These are phyloP conservation scores for Saksenaea oblongispora DNA, from an alignment of 371 early-diverging fungal species.

Conservation along the genomic window DNA sequence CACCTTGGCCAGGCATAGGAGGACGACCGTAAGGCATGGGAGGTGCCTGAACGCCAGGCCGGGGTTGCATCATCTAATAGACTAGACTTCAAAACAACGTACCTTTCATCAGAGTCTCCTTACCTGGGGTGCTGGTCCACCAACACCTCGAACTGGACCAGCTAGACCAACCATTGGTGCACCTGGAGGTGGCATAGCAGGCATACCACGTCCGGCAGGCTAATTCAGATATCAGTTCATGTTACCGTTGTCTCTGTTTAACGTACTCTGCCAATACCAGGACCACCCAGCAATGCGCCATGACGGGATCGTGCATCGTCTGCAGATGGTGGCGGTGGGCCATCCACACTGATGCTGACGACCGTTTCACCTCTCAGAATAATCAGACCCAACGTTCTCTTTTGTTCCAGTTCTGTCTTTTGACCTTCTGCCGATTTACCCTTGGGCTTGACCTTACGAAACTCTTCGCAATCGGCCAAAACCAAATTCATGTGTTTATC, in stretches of 20 bases:
- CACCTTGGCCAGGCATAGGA: slow-evolving; percentile 35
- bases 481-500: slow-evolving; percentile 98
- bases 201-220: slow-evolving; percentile 88
- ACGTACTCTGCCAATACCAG: slow-evolving; percentile 63
- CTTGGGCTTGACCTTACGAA: slow-evolving; percentile 78
- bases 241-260: not conserved
- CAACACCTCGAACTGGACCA: slow-evolving; percentile 91
- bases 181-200: slow-evolving; percentile 66
- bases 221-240: slow-evolving; percentile 20
- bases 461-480: slow-evolving; percentile 93
- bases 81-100: slow-evolving; percentile 5
- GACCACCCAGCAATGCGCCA: slow-evolving; percentile 56
- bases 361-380: slow-evolving; percentile 91
- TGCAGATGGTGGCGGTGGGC: slow-evolving; percentile 78
- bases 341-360: slow-evolving; percentile 86
- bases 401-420: slow-evolving; percentile 58
- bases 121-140: slow-evolving; percentile 85
- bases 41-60: slow-evolving; percentile 52
- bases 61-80: slow-evolving; percentile 64
- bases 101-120: slow-evolving; percentile 34
- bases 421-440: slow-evolving; percentile 45
- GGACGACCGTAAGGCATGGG: slow-evolving; percentile 74
- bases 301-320: slow-evolving; percentile 57
- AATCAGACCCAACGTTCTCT: slow-evolving; percentile 87
- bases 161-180: slow-evolving; percentile 68